Evolutionary conservation across 169 alveolate genomes (phyloP).

Genomic region (Plasmodium gallinaceum): DNA sequence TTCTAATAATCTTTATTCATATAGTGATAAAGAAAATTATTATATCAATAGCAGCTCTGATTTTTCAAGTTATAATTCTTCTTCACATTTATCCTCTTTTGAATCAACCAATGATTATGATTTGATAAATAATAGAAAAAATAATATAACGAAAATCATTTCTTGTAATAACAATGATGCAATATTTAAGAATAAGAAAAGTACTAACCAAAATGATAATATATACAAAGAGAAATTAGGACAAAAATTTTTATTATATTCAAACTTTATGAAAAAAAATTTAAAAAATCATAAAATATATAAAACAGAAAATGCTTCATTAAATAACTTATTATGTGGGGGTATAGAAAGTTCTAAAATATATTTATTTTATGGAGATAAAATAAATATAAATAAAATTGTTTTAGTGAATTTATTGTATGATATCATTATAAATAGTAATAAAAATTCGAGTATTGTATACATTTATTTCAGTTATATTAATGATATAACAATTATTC

Average conservation of each 20-base stretch:
- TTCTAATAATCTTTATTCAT: neutral
- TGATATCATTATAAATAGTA: constrained; percentile 5
- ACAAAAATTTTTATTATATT: constrained; percentile 1
- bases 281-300: neutral
- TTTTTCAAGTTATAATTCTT: neutral
- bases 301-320: constrained; percentile 16
- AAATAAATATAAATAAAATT: constrained; percentile 42
- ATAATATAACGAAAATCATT: neutral
- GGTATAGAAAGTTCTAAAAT: constrained; percentile 32
- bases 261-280: constrained; percentile 26
- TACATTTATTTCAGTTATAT: constrained; percentile 47
- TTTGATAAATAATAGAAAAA: neutral
- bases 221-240: neutral
- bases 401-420: constrained; percentile 26
- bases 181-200: neutral
- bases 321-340: constrained; percentile 22
- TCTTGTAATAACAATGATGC: neutral
- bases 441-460: constrained; percentile 2
- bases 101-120: neutral
- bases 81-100: neutral
- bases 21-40: constrained; percentile 26
- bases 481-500: constrained; percentile 32
- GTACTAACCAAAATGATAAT: neutral
- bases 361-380: constrained; percentile 46
- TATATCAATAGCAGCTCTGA: neutral